Evolutionary conservation across 495 filamentous ascomycete genomes (phyloP).

Genomic region (Aspergillus avenaceus): DNA sequence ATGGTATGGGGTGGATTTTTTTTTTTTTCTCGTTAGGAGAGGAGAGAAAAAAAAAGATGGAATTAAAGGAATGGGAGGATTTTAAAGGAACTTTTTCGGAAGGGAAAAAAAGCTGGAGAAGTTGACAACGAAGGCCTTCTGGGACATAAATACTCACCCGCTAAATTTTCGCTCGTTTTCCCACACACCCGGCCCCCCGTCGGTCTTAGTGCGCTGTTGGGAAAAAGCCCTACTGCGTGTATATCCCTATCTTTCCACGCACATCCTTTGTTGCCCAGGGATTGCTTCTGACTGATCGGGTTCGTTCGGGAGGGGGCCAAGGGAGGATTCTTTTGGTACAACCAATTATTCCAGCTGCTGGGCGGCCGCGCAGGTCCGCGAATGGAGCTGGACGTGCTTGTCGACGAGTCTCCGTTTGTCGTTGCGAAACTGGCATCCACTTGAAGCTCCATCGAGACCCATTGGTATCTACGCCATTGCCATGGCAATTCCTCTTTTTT

Average conservation of each 20-base stretch:
- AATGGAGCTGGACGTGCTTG: slow-evolving; percentile 13
- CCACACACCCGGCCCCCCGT: slow-evolving; percentile 27
- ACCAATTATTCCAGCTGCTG: slow-evolving; percentile 13
- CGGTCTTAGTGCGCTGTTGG: slow-evolving; percentile 32
- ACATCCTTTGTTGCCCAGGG: slow-evolving; percentile 1
- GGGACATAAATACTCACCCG: slow-evolving; percentile 44
- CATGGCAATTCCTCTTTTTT: neutral
- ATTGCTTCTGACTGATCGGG: slow-evolving; percentile 13
- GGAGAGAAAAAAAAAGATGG: slow-evolving; percentile 21
- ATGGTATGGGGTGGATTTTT: slow-evolving; percentile 36
- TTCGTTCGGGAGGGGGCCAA: slow-evolving; percentile 24
- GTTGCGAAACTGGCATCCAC: slow-evolving; percentile 13
- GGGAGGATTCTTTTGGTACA: slow-evolving; percentile 10
- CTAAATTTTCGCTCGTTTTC: slow-evolving; percentile 44
- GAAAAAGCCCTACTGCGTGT: slow-evolving; percentile 33
- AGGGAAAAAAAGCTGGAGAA: slow-evolving; percentile 43
- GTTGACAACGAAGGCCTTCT: slow-evolving; percentile 29
- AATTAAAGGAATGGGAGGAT: slow-evolving; percentile 23
- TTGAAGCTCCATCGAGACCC: slow-evolving; percentile 15
- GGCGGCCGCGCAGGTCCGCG: slow-evolving; percentile 9
- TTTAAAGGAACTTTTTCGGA: slow-evolving; percentile 31
- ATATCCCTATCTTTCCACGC: slow-evolving; percentile 7
- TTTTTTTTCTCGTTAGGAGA: slow-evolving; percentile 18
- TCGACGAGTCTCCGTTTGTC: slow-evolving; percentile 4
- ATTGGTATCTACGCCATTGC: slow-evolving; percentile 8